Percentiles rank a stretch among this genome's conserved stretches.
These are phyloP conservation scores for Kurtzmaniella fragi DNA, from an alignment of 805 yeast genomes.

Conservation along the genomic window DNA sequence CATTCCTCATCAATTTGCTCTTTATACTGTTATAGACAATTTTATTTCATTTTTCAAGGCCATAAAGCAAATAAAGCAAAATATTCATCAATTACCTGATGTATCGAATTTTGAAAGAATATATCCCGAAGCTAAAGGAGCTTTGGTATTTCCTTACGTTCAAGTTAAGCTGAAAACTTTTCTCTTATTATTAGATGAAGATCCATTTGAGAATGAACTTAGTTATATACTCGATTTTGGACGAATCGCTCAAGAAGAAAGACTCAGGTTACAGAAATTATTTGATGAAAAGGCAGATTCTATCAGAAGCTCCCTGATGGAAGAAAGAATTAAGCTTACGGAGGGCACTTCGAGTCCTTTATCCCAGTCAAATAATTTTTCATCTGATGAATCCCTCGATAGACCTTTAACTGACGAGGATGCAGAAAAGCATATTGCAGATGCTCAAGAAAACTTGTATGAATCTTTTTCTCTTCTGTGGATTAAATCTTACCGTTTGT, in stretches of 20 bases:
- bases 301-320: constrained; percentile 11
- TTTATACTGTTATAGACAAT: constrained; percentile 78
- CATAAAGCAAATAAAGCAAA: constrained; percentile 46
- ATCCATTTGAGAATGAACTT: constrained; percentile 80
- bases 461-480: constrained; percentile 27
- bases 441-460: constrained; percentile 22
- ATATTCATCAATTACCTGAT: constrained; percentile 39
- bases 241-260: constrained; percentile 52
- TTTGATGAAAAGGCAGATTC: constrained; percentile 26
- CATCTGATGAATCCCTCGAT: background rate
- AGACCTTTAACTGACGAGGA: constrained; percentile 14
- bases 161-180: constrained; percentile 52
- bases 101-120: constrained; percentile 23
- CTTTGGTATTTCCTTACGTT: constrained; percentile 50
- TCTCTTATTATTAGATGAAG: constrained; percentile 72
- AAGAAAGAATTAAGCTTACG: constrained; percentile 8
- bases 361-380: background rate
- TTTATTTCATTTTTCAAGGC: constrained; percentile 64
- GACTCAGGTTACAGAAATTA: constrained; percentile 45
- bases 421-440: constrained; percentile 19
- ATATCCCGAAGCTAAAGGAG: constrained; percentile 31
- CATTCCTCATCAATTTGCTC: constrained; percentile 70
- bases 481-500: constrained; percentile 26
- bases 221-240: constrained; percentile 65
- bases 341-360: constrained; percentile 1